Evolutionary conservation across 441 rosid species (phyloP), one percentile per base, ranked within the genome.

Genomic region (Francoa sonchifolia): DNA sequence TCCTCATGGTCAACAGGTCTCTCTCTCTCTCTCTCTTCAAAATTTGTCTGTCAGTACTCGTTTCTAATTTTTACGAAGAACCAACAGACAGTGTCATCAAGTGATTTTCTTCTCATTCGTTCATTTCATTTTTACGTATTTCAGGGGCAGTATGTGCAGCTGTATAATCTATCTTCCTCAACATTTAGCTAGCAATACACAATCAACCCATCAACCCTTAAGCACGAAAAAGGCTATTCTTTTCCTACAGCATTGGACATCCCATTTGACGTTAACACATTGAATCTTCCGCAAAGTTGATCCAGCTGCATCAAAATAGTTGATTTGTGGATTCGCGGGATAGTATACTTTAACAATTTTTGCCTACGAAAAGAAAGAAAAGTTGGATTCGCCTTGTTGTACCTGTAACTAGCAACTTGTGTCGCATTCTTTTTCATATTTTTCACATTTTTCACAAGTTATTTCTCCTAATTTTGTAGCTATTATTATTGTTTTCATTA

Each of bases 1-100:
- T 79, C 94, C 7, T 77, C 96, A 8, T 82, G 98, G 98, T 73
- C 89, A 52, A 61, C 97, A 75, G 97, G 97, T 78, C 50, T 47
- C 33, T 41, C 52, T 52, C 28, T 47, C 22, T 6, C 48, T 18
- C 55, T 23, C 26, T 45, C 19, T 34, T 42, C 0, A 15, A 3
- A 41, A 18, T 21, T 8, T 17, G 30, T 16, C 14, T 33, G 6
- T 8, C 27, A 19, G n/a, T 20, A 13, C 10, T 1, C 6, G 10
- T n/a, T 6, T 8, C 11, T 8, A 10, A 10, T 7, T 20, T n/a
- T 9, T 19, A 2, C 8, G 43, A 6, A 35, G 19, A 17, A 35
- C 8, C 16, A 14, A 1, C 7, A 14, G 13, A 14, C 6, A 14
- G 5, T 9, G 16, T 14, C 8, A 10, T 35, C 19, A 1, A 12